Percentiles rank a stretch among this genome's conserved stretches.
phyloP scores from a whole-genome alignment of 352 stramenopile species.

The Peronosclerospora sorghi region DNA sequence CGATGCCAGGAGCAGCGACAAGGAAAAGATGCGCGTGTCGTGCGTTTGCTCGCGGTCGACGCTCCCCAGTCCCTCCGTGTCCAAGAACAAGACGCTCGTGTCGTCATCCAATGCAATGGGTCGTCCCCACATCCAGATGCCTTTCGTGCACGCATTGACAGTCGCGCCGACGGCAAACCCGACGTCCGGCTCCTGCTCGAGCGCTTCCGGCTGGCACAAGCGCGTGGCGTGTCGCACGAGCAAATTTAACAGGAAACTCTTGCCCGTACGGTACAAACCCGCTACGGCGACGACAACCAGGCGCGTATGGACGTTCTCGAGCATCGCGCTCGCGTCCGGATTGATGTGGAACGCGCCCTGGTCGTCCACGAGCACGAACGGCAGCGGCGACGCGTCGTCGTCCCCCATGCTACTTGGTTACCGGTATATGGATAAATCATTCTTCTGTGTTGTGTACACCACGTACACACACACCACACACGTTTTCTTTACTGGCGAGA shows the following conservation, averaged over 20 bases:
- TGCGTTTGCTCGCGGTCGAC: constrained; percentile 79
- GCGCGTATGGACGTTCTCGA: constrained; percentile 65
- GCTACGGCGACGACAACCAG: constrained; percentile 81
- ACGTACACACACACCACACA: too few relatives aligned
- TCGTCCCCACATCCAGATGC: constrained; percentile 87
- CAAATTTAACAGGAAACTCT: constrained; percentile 86
- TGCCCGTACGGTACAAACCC: constrained; percentile 83
- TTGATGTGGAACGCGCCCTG: constrained; percentile 73
- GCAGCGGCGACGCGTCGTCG: constrained; percentile 40
- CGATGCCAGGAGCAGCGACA: constrained; percentile 76
- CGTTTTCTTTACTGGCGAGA: too few relatives aligned
- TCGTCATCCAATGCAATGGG: constrained; percentile 59
- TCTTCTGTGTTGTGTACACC: too few relatives aligned
- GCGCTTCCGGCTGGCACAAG: neutral
- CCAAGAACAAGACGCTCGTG: constrained; percentile 75
- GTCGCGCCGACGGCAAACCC: constrained; percentile 80
- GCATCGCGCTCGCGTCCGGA: constrained; percentile 48
- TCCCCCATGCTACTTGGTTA: constrained; percentile 21
- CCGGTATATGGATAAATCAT: too few relatives aligned
- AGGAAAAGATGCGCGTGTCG: constrained; percentile 85
- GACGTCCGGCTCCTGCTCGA: neutral
- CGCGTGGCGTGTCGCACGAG: constrained; percentile 35
- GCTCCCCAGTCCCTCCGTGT: constrained; percentile 83
- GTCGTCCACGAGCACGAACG: constrained; percentile 73
- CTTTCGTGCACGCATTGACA: constrained; percentile 85